These are phyloP conservation scores for Schoenoplectus triqueter DNA, from an alignment of 202 grass and related monocot species.

Conservation along the genomic window DNA sequence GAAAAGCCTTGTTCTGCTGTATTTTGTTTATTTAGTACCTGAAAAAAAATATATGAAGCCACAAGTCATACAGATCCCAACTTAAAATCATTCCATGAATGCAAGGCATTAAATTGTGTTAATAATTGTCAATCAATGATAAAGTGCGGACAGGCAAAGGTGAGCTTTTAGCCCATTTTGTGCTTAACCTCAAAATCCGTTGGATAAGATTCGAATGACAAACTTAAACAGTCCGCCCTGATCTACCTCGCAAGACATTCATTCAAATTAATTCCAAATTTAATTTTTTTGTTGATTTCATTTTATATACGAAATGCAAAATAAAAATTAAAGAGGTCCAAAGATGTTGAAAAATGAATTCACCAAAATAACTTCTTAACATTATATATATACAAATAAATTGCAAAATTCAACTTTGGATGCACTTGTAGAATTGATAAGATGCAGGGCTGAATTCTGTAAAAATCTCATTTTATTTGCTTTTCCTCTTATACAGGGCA, in stretches of 20 bases:
- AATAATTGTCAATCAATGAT: background rate
- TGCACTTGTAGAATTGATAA: background rate
- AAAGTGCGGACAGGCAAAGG: background rate
- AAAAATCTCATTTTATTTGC: background rate
- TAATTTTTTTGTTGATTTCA: background rate
- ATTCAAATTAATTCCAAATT: background rate
- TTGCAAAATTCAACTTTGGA: background rate
- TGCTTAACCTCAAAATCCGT: background rate
- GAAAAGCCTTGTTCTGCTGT: background rate
- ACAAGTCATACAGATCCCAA: background rate
- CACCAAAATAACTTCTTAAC: background rate
- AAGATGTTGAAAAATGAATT: background rate
- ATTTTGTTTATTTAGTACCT: background rate
- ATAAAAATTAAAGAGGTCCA: background rate
- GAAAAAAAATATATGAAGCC: constrained; percentile 10
- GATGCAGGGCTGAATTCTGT: background rate
- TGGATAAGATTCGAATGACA: background rate
- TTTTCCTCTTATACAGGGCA: background rate
- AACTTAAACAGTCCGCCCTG: background rate
- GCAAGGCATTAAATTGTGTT: background rate
- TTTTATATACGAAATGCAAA: background rate
- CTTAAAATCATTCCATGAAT: background rate
- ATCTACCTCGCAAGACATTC: background rate
- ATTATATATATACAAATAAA: background rate
- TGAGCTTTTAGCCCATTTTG: too few relatives aligned